These are phyloP conservation scores for Myxozyma melibiosi DNA, from an alignment of 805 yeast species.

Conservation along the genomic window DNA sequence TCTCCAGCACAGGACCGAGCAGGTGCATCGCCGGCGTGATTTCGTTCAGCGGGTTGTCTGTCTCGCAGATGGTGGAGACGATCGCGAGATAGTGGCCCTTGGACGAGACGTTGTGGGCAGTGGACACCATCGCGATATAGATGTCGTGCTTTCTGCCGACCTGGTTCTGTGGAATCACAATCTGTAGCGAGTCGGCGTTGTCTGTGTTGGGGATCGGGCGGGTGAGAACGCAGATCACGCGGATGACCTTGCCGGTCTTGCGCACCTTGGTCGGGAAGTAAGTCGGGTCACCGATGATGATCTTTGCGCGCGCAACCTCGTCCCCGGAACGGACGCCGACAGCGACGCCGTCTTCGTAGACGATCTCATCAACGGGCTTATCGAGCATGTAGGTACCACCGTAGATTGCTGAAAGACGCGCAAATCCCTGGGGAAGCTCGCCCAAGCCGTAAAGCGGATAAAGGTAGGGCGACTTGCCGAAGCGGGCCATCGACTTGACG, in stretches of 20 bases:
- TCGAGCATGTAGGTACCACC: slow-evolving; percentile 99
- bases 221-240: slow-evolving; percentile 86
- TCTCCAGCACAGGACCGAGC: slow-evolving; percentile 75
- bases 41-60: slow-evolving; percentile 88
- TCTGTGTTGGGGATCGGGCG: slow-evolving; percentile 84
- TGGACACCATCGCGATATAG: slow-evolving; percentile 86
- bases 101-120: slow-evolving; percentile 86
- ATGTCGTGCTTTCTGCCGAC: slow-evolving; percentile 91
- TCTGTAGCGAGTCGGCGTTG: slow-evolving; percentile 86
- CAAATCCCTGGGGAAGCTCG: slow-evolving; percentile 98
- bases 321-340: slow-evolving; percentile 88
- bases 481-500: slow-evolving; percentile 87
- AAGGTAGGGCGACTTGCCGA: slow-evolving; percentile 94
- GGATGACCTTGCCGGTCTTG: slow-evolving; percentile 73
- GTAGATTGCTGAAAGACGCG: slow-evolving; percentile 92
- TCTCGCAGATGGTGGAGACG: slow-evolving; percentile 91
- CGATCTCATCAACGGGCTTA: slow-evolving; percentile 88
- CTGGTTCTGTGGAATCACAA: slow-evolving; percentile 95
- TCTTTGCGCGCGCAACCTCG: slow-evolving; percentile 87
- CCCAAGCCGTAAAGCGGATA: slow-evolving; percentile 97
- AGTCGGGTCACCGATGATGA: slow-evolving; percentile 96
- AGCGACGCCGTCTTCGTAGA: slow-evolving; percentile 73
- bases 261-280: slow-evolving; percentile 85
- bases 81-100: slow-evolving; percentile 90
- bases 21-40: slow-evolving; percentile 91